A percentile compares a stretch with the other conserved stretches of the same genome.
These are phyloP conservation scores for Gremmenia infestans DNA, from an alignment of 2,329 filamentous ascomycete species.

Conservation along the genomic window DNA sequence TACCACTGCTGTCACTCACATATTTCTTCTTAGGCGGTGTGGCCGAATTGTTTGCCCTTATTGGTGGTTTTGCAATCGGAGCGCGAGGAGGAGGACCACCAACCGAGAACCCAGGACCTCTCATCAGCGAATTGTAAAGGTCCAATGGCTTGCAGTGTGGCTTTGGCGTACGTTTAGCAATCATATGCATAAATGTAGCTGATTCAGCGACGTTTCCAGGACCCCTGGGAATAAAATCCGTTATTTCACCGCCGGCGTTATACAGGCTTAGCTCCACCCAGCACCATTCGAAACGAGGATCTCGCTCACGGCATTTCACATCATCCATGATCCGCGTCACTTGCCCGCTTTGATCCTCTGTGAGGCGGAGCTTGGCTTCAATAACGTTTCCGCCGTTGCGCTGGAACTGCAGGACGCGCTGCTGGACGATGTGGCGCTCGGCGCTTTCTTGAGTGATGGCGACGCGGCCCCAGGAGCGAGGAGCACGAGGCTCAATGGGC, in stretches of 20 bases:
- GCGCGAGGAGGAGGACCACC: background rate
- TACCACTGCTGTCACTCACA: conserved; percentile 6
- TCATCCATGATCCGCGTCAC: conserved; percentile 21
- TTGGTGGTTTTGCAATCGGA: background rate
- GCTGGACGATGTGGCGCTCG: background rate
- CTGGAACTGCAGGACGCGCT: conserved; percentile 10
- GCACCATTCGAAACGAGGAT: conserved; percentile 23
- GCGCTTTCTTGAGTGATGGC: conserved; percentile 13
- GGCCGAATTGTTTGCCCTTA: background rate
- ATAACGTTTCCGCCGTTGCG: conserved; percentile 12
- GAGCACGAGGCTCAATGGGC: background rate
- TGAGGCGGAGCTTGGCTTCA: conserved; percentile 15
- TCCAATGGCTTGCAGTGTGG: conserved; percentile 8
- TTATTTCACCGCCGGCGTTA: conserved; percentile 6
- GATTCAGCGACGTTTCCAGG: background rate
- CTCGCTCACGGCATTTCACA: conserved; percentile 11
- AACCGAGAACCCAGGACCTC: background rate
- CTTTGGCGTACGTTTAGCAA: conserved; percentile 15
- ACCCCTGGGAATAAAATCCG: background rate
- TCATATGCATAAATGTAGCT: conserved; percentile 17
- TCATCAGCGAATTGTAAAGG: conserved; percentile 11
- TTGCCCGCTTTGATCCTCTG: conserved; percentile 19
- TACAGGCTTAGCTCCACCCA: conserved; percentile 19
- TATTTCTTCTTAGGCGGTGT: conserved; percentile 3
- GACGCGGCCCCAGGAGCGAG: conserved; percentile 11